These are phyloP conservation scores for Amphicarpaea edgeworthii DNA, from an alignment of 306 rosid species.

Conservation along the genomic window DNA sequence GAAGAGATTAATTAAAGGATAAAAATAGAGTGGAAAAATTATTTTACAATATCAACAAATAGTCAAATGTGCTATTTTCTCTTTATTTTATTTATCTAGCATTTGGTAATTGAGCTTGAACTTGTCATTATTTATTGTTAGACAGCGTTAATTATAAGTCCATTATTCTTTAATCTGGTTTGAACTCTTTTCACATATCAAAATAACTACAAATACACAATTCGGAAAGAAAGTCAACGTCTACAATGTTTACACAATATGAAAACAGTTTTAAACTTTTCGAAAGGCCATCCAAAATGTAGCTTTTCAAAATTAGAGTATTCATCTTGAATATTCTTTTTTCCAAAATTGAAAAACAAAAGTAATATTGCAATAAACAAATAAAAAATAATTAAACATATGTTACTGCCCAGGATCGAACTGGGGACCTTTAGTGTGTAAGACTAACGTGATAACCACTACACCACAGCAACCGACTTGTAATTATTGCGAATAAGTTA, in stretches of 20 bases:
- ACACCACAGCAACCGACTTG: constrained; percentile 75
- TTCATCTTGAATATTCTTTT: neutral
- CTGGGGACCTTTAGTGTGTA: constrained; percentile 97
- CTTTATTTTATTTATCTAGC: too few relatives aligned
- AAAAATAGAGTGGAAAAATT: neutral
- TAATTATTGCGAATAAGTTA: neutral
- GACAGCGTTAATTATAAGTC: neutral
- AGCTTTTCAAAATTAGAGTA: neutral
- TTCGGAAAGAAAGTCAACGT: neutral
- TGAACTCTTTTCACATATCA: neutral
- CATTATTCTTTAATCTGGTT: neutral
- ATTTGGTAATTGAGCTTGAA: neutral
- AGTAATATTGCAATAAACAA: neutral
- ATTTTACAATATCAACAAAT: too few relatives aligned
- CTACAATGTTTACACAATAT: neutral
- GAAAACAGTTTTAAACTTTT: neutral
- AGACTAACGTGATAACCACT: constrained; percentile 98
- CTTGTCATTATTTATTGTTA: neutral
- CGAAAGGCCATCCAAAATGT: neutral
- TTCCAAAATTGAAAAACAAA: neutral
- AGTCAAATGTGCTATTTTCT: too few relatives aligned
- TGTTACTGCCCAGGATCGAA: constrained; percentile 92
- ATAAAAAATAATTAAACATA: neutral
- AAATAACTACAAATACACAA: neutral
- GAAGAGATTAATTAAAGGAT: neutral